A percentile compares a stretch with the other conserved stretches of the same genome.
phyloP scores from a whole-genome alignment of 1,284 basidiomycete species.

The Cryptococcus sp. region DNA sequence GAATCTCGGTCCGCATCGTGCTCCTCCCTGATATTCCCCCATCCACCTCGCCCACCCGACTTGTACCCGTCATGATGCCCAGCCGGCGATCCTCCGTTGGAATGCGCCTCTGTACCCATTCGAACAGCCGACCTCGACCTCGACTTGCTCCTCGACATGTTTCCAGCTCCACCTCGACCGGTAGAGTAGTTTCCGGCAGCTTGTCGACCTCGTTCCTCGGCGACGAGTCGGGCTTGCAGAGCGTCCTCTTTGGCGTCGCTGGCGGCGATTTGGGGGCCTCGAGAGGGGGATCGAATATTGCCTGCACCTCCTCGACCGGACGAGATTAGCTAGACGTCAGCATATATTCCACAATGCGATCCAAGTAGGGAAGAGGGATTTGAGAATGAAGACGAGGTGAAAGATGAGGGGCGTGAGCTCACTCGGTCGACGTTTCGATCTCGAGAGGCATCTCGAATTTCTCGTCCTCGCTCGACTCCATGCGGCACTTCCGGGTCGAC shows the following conservation, averaged over 20 bases:
- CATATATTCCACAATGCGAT: too few relatives aligned
- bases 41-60: constrained; percentile 41
- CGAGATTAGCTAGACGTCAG: constrained; percentile 21
- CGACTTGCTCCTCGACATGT: constrained; percentile 28
- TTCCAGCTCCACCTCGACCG: constrained; percentile 46
- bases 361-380: constrained; percentile 10
- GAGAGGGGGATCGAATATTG: constrained; percentile 41
- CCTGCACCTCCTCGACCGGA: constrained; percentile 47
- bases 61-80: constrained; percentile 2
- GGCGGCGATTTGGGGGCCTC: constrained; percentile 26
- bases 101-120: too few relatives aligned
- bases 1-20: constrained; percentile 12
- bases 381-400: neutral
- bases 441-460: constrained; percentile 21
- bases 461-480: constrained; percentile 40
- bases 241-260: constrained; percentile 38
- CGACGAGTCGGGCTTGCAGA: constrained; percentile 39
- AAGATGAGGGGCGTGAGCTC: constrained; percentile 7
- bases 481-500: constrained; percentile 31
- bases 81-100: neutral
- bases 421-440: constrained; percentile 27
- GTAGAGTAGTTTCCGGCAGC: constrained; percentile 36
- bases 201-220: constrained; percentile 42
- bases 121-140: constrained; percentile 25
- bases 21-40: constrained; percentile 43